Evolutionary conservation across 2,329 filamentous ascomycete species (phyloP), one percentile per base, ranked within the genome.

Genomic region (Cladosporium velox): DNA sequence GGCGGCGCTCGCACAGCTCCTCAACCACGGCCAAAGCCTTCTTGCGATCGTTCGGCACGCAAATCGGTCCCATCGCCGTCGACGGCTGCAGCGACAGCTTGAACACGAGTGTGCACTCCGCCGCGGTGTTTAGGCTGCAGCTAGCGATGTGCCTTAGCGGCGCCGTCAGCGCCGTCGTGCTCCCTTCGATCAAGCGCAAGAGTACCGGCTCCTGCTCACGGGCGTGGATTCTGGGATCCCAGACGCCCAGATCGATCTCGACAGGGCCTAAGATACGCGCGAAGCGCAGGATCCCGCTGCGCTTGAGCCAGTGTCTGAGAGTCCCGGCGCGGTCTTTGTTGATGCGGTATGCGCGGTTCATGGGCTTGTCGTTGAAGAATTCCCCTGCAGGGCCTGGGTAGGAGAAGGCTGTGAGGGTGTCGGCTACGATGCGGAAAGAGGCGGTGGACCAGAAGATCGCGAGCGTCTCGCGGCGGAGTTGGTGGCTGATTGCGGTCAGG

Each of bases 371-470:
- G 47, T 24, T 11, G 34, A 21, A 2, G 8, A 10, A 52, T 3
- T 30, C 28, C 3, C 21, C 2, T 18, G 15, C 15, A 18, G 14
- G 6, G 10, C n/a, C 35, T 12, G n/a, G 47, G 12, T 30, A 30
- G 15, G 34, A 44, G 61, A 34, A 57, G 11, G 51, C 24, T 7
- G 61, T 47, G 34, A 64, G 34, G 24, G 61, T 64, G 35, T 34
- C 26, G 34, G 61, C 24, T 18, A 57, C 35, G 61, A 64, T 47
- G 51, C 51, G 61, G 51, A 64, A 18, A 18, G 51, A 55, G 14
- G n/a, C 35, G 15, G 34, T 55, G 15, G 51, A 64, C 61, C 61
- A 64, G 61, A 64, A 55, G 24, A 64, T 54, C 1, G 61, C 51
- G 35, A 64, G 35, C 15, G 61, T 64, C 41, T 64, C 61, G 15